Evolutionary conservation across 345 rosid genomes (phyloP), one percentile per base, ranked within the genome.

Genomic region (Ceriops decandra): DNA sequence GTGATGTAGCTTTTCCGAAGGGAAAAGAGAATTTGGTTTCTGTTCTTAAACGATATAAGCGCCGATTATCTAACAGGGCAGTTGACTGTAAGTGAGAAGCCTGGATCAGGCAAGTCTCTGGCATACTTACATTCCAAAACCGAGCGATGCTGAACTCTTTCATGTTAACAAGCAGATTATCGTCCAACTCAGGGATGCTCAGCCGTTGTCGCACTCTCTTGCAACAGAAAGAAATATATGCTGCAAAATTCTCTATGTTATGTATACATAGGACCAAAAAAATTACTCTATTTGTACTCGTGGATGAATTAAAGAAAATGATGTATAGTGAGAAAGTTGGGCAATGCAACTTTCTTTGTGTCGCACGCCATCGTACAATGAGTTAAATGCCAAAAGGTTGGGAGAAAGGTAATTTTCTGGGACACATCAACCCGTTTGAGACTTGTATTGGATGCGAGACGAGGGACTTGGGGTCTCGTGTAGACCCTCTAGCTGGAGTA

Each of bases 11-110:
- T 56, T 95, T 88, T 66, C 98, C 96, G 0, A 90, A 83, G 70
- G 99, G 99, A 32, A 95, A 90, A 80, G 96, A 92, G 82, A 95
- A 95, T 64, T 73, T 95, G 74, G 90, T 95, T n/a, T 92, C 99
- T 7, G 99, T 95, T 35, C 89, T 95, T 54, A 95, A 95, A 68
- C 91, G 99, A 57, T 95, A 95, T 84, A 95, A 86, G 65, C 92
- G 99, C 21, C 74, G 98, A 30, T 79, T 95, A 71, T 75, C 96
- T 33, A 85, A 61, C 83, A 92, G 83, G 67, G 83, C 80, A 1
- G 56, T 49, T 2, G 79, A 70, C 22, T 6, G 46, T 38, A 70
- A 70, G 77, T 21, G 87, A 85, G 57, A 78, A 78, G 49, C 72
- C 79, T 1, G 79, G 83, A n/a, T 70, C 80, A n/a, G 73, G 86